Base-by-base conservation (phyloP, 495 filamentous ascomycete species). In the Darksidea phi region DNA sequence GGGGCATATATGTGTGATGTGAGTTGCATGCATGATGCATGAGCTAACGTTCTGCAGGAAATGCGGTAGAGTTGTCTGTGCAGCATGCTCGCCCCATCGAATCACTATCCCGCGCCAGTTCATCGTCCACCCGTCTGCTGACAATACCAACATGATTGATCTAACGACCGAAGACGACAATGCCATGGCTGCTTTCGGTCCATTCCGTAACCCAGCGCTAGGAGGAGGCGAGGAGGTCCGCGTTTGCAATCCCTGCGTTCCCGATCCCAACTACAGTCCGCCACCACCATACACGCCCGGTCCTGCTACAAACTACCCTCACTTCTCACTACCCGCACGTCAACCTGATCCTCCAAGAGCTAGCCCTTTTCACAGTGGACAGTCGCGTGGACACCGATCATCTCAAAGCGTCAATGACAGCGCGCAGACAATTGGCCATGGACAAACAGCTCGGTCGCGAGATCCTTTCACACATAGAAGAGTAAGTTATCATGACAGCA, bases 61-160 rank as follows among this genome's bases (percentile, higher is more conserved):
- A 78, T 98, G 94, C 73, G 94, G 94, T 6, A 82, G 92, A 26
- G 95, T 98, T 1, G 95, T 98, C 13, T 98, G 94, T 72, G 83
- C 86, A 53, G 75, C 82, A 17, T 98, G 94, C 74, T 97, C 95
- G 3, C 94, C 95, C 4, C 93, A 97, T 73, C 84, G 89, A 41
- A 97, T 98, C 70, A 95, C 88, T 0, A 96, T 98, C 56, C 95
- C 94, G 0, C 81, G 89, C 53, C 89, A 94, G 59, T 97, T 87
- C 70, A 94, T 97, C 49, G 94, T 98, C 15, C 88, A 86, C 42
- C 91, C 91, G 0, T 88, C 90, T 1, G 48, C 66, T 18, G 48
- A 64, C 1, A 59, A 66, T 0, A 68, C 67, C 2, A 54, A 63
- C 48, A 50, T 78, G 6, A 68, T 79, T 37, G 76, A 79, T 67